These are phyloP conservation scores for Cantharellus cinnabarinus DNA, from an alignment of 768 basidiomycete species.

Conservation along the genomic window DNA sequence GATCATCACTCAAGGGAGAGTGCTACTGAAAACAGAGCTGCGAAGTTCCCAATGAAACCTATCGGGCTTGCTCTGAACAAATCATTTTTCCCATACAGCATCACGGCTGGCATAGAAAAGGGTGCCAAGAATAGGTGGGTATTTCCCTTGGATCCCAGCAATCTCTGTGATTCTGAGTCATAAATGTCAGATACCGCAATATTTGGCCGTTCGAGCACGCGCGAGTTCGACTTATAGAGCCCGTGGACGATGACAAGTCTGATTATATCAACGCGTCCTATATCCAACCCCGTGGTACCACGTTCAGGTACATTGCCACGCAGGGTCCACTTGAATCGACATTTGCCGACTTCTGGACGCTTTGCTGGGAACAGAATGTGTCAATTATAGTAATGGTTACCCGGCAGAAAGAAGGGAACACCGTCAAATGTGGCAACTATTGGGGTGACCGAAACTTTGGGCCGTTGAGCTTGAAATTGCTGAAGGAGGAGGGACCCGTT, in stretches of 20 bases:
- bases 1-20: conserved; percentile 54
- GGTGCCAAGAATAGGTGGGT: conserved; percentile 77
- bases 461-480: conserved; percentile 37
- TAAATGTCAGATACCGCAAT: conserved; percentile 53
- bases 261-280: conserved; percentile 95
- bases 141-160: background rate
- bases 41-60: background rate
- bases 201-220: conserved; percentile 98
- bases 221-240: conserved; percentile 47
- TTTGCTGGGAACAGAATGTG: conserved; percentile 88
- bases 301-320: conserved; percentile 77
- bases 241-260: conserved; percentile 28
- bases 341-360: conserved; percentile 89
- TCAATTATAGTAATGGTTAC: conserved; percentile 96
- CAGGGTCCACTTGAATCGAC: conserved; percentile 86
- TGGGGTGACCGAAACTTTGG: conserved; percentile 53
- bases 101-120: conserved; percentile 89
- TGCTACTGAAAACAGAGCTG: conserved; percentile 10
- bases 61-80: background rate
- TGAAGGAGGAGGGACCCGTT: conserved; percentile 24
- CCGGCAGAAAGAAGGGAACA: conserved; percentile 69
- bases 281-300: conserved; percentile 70
- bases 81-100: conserved; percentile 61
- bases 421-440: conserved; percentile 80
- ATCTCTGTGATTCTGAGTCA: background rate